Evolutionary conservation across 2,329 filamentous ascomycete species (phyloP), one percentile per base, ranked within the genome.

Genomic region (Aspergillus eucalypticola): DNA sequence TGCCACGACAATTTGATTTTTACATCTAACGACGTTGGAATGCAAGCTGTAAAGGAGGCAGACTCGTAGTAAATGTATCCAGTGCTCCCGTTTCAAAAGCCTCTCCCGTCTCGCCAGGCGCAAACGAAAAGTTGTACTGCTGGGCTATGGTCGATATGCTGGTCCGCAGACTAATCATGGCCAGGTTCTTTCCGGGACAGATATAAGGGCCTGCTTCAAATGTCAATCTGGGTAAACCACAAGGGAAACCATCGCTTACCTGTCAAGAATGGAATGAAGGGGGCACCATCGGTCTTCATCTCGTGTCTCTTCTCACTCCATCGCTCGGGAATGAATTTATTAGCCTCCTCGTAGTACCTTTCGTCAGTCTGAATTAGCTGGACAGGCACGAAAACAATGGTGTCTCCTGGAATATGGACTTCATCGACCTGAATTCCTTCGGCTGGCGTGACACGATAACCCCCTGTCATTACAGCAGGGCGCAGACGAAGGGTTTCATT

Each of bases 251-350:
- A 41, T 15, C 10, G 44, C 56, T 53, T 7, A 62, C 56, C 53
- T 10, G 67, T 60, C 25, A 60, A 56, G 51, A 73, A 74, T 1
- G 73, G 72, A 11, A 66, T 66, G 35, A 69, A 75, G 2, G 67
- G 67, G 6, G 60, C 59, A 21, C 68, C 70, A 27, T 71, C 61
- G 3, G 60, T 49, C 6, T 64, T 62, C 21, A 67, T 58, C 42
- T 65, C 62, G 15, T 41, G 19, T n/a, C 63, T 62, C 32, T 42
- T 64, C 38, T 70, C 66, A 42, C 57, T 60, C 70, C 68, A 76
- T 35, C 73, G 64, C 54, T 75, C 72, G 10, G 71, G 73, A 11
- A 75, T 65, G 51, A 75, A 76, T 2, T 66, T 53, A 19, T 63
- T 54, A 0, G 69, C 62, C 8, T 58, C 21, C 1, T 50, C n/a